These are phyloP conservation scores for Emericellopsis atlantica DNA, from an alignment of 2,329 filamentous ascomycete genomes.

Conservation along the genomic window DNA sequence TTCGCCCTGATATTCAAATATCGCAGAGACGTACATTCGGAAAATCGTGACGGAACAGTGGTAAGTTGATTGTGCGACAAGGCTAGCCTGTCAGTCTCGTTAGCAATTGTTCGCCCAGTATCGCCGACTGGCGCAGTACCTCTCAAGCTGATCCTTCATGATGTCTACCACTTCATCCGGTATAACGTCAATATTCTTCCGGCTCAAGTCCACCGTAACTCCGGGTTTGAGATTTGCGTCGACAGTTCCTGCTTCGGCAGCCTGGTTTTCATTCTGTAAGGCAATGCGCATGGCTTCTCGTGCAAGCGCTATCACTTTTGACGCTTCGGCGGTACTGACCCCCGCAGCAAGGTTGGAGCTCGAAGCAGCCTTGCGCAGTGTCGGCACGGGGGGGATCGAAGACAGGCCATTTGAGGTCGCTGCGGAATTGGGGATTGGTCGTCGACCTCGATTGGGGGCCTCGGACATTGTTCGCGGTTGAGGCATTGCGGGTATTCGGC, in stretches of 20 bases:
- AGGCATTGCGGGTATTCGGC: background rate
- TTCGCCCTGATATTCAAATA: slow-evolving; percentile 76
- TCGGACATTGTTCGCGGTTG: slow-evolving; percentile 23
- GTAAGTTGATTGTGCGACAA: slow-evolving; percentile 69
- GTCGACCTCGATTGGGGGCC: slow-evolving; percentile 23
- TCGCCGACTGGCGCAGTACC: slow-evolving; percentile 27
- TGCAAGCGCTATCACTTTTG: slow-evolving; percentile 52
- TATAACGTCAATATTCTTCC: slow-evolving; percentile 58
- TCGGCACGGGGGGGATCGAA: slow-evolving; percentile 31
- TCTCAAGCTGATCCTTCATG: slow-evolving; percentile 61
- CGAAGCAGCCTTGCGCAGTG: slow-evolving; percentile 31
- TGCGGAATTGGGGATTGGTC: slow-evolving; percentile 22
- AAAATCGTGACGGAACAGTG: slow-evolving; percentile 56
- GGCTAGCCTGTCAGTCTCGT: slow-evolving; percentile 44
- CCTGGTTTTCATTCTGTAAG: slow-evolving; percentile 52
- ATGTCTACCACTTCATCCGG: slow-evolving; percentile 65
- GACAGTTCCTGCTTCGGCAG: slow-evolving; percentile 44
- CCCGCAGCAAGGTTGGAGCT: slow-evolving; percentile 34
- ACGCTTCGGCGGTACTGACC: slow-evolving; percentile 37
- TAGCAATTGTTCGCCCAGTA: too few relatives aligned
- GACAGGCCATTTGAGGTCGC: slow-evolving; percentile 25
- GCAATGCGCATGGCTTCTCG: slow-evolving; percentile 56
- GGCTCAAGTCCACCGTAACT: slow-evolving; percentile 67
- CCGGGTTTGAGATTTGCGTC: slow-evolving; percentile 53
- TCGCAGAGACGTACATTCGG: slow-evolving; percentile 64